Conservation (phyloP, 305 asterid genomes). For the Rubia balearica region DNA sequence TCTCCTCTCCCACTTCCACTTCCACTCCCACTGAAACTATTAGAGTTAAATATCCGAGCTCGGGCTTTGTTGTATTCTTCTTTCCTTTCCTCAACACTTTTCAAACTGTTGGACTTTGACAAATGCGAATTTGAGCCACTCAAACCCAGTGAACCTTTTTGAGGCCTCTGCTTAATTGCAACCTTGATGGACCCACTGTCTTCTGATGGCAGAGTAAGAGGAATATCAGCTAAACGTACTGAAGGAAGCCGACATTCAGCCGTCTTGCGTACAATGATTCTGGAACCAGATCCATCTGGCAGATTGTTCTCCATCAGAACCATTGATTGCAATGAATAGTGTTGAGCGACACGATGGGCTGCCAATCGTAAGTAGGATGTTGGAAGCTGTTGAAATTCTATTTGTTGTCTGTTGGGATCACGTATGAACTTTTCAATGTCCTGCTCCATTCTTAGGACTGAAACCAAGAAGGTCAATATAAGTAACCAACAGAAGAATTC, state of each 20-base stretch:
- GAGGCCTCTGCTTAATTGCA: slow-evolving; percentile 98
- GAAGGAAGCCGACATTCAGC: slow-evolving; percentile 58
- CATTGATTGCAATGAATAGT: slow-evolving; percentile 91
- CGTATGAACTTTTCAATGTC: slow-evolving; percentile 81
- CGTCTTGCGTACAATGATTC: slow-evolving; percentile 76
- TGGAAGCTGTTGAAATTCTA: slow-evolving; percentile 96
- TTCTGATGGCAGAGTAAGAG: slow-evolving; percentile 80
- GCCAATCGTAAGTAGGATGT: slow-evolving; percentile 97
- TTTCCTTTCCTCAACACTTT: slow-evolving; percentile 95
- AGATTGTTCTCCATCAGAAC: slow-evolving; percentile 81
- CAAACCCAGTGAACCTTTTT: slow-evolving; percentile 47
- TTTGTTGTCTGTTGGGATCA: slow-evolving; percentile 77
- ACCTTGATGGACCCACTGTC: slow-evolving; percentile 58
- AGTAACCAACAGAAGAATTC: slow-evolving; percentile 3
- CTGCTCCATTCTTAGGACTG: slow-evolving; percentile 97
- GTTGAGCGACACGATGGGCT: slow-evolving; percentile 99
- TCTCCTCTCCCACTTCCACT: slow-evolving; percentile 49
- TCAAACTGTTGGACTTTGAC: slow-evolving; percentile 58
- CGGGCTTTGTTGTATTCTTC: slow-evolving; percentile 97
- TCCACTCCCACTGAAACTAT: slow-evolving; percentile 47
- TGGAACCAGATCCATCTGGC: slow-evolving; percentile 91
- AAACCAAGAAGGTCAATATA: slow-evolving; percentile 10
- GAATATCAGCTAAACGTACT: slow-evolving; percentile 92
- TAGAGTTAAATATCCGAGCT: slow-evolving; percentile 88
- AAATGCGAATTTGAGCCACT: slow-evolving; percentile 41